phyloP scores from a whole-genome alignment of 257 asterid genomes.

The Sherardia arvensis region DNA sequence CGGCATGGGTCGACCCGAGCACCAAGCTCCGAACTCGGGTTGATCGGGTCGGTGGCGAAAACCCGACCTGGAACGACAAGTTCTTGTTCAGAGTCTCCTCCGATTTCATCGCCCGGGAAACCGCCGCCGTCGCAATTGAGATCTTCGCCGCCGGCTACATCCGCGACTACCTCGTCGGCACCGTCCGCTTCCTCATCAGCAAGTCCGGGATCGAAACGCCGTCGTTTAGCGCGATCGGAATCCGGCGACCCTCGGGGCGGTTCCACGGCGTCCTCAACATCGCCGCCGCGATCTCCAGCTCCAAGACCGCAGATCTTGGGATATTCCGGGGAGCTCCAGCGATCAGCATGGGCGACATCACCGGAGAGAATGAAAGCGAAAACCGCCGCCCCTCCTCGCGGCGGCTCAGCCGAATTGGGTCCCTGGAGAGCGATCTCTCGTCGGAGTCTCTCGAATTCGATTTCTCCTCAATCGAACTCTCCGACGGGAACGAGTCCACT shows the following conservation, averaged over 20 bases:
- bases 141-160: conserved; percentile 67
- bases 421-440: conserved; percentile 50
- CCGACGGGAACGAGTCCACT: conserved; percentile 56
- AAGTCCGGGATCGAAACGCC: conserved; percentile 33
- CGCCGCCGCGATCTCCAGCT: conserved; percentile 47
- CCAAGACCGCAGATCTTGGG: conserved; percentile 34
- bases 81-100: conserved; percentile 70
- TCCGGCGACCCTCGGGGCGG: conserved; percentile 77
- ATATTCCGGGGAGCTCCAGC: conserved; percentile 47
- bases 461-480: conserved; percentile 23
- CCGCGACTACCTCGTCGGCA: conserved; percentile 53
- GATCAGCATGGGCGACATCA: conserved; percentile 52
- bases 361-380: conserved; percentile 32
- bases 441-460: conserved; percentile 54
- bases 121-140: conserved; percentile 77
- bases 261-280: conserved; percentile 78
- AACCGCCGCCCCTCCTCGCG: conserved; percentile 30
- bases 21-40: conserved; percentile 64
- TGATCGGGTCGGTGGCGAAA: conserved; percentile 60
- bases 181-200: conserved; percentile 67
- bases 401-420: conserved; percentile 55
- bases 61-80: conserved; percentile 92
- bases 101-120: conserved; percentile 56
- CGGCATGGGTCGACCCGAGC: conserved; percentile 57
- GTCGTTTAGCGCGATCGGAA: conserved; percentile 66